Conservation (phyloP, 352 stramenopile species). For the Peronosclerospora sorghi region DNA sequence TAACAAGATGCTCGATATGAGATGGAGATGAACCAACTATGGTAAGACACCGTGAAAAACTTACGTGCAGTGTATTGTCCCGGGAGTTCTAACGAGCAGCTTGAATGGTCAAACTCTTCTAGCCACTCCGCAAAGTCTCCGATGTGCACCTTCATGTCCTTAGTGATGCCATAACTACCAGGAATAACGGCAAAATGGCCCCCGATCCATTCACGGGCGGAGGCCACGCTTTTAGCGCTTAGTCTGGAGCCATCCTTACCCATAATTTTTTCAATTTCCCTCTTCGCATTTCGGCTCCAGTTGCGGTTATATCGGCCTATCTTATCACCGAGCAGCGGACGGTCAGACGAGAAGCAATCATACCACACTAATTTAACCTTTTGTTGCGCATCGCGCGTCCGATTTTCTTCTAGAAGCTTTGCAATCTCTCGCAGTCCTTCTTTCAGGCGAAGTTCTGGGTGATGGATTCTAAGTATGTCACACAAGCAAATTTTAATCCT, state of each 20-base stretch:
- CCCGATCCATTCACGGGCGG: constrained; percentile 55
- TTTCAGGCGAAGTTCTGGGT: constrained; percentile 71
- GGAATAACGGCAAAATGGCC: constrained; percentile 64
- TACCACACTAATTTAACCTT: constrained; percentile 37
- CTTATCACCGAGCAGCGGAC: constrained; percentile 32
- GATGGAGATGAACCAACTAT: background rate
- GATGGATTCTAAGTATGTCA: constrained; percentile 42
- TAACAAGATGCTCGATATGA: background rate
- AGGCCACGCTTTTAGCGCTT: constrained; percentile 37
- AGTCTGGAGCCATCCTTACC: constrained; percentile 48
- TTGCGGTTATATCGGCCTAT: constrained; percentile 74
- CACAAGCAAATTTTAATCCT: constrained; percentile 3
- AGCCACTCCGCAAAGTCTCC: constrained; percentile 81
- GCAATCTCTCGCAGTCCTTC: constrained; percentile 60
- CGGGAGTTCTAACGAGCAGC: constrained; percentile 52
- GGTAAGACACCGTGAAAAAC: constrained; percentile 6
- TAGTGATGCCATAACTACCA: constrained; percentile 59
- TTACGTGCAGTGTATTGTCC: constrained; percentile 69
- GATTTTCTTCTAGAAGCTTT: constrained; percentile 48
- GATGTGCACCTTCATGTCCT: constrained; percentile 74
- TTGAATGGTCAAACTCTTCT: constrained; percentile 71
- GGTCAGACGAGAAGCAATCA: constrained; percentile 52
- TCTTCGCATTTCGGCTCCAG: constrained; percentile 39
- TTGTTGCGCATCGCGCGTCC: constrained; percentile 16
- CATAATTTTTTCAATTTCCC: constrained; percentile 65